phyloP scores from a whole-genome alignment of 2,329 filamentous ascomycete genomes.

The Ophiostoma quercus region DNA sequence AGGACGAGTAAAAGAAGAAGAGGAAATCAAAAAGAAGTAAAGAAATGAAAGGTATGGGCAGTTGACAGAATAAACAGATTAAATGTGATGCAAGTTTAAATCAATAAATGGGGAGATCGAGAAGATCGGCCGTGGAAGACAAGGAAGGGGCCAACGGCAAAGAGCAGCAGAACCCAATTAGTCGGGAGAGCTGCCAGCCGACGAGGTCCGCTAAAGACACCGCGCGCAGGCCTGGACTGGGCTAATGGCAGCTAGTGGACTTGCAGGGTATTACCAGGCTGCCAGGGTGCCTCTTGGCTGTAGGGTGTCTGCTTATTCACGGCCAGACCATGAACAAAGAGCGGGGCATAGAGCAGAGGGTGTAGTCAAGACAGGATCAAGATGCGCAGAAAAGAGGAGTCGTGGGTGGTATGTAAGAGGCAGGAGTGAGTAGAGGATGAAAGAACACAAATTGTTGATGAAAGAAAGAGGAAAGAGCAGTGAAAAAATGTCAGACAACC shows the following conservation, averaged over 20 bases:
- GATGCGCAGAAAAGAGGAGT: constrained; percentile 1
- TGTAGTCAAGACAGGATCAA: neutral
- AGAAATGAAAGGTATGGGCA: neutral
- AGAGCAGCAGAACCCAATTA: neutral
- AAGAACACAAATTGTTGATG: neutral
- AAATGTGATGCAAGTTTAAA: neutral
- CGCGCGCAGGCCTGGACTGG: neutral
- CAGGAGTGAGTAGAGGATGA: neutral
- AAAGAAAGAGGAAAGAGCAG: neutral
- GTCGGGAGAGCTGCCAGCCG: constrained; percentile 3
- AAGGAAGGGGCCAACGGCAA: neutral
- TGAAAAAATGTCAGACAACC: neutral
- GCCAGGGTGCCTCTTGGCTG: neutral
- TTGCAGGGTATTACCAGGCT: neutral
- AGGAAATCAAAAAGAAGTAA: neutral
- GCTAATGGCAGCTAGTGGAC: constrained; percentile 1
- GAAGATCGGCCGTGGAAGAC: neutral
- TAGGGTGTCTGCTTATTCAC: constrained; percentile 6
- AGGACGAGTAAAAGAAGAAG: neutral
- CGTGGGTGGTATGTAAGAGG: neutral
- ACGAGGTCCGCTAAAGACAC: neutral
- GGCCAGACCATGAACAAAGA: constrained; percentile 8
- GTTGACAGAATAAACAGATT: neutral
- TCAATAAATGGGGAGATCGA: neutral
- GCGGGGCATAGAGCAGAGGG: neutral